Evolutionary conservation across 176 grass and related monocot genomes (phyloP).

Genomic region (Bonia amplexicaulis): DNA sequence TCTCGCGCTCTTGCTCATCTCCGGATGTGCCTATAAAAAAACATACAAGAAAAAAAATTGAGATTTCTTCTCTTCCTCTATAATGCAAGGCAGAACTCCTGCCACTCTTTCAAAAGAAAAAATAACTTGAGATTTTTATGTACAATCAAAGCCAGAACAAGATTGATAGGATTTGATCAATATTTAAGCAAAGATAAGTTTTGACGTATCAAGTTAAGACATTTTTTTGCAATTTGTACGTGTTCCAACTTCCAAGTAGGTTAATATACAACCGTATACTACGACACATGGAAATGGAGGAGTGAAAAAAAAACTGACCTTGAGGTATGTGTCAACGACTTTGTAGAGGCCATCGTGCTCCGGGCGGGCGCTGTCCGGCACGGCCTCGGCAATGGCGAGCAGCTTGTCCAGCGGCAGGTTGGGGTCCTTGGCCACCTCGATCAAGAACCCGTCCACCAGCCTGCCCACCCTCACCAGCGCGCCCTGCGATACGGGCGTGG

Average conservation of each 20-base stretch:
- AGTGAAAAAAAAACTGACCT: slow-evolving; percentile 34
- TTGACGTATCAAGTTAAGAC: not conserved
- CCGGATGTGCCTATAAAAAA: slow-evolving; percentile 55
- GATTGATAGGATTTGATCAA: not conserved
- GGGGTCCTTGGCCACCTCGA: slow-evolving; percentile 57
- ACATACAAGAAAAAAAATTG: not conserved
- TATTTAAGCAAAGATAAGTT: not conserved
- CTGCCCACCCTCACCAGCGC: slow-evolving; percentile 62
- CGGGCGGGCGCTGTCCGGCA: slow-evolving; percentile 58
- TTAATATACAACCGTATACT: not conserved
- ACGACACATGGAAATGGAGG: not conserved
- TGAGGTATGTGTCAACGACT: slow-evolving; percentile 84
- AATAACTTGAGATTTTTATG: not conserved
- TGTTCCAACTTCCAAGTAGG: not conserved
- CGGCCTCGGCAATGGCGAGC: slow-evolving; percentile 69
- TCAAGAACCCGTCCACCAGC: slow-evolving; percentile 67
- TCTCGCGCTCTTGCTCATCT: slow-evolving; percentile 65
- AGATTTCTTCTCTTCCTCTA: not conserved
- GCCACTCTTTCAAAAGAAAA: no score
- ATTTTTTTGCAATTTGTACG: not conserved
- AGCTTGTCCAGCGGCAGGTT: slow-evolving; percentile 77
- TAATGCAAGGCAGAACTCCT: no score
- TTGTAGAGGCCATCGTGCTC: slow-evolving; percentile 91
- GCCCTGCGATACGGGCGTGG: slow-evolving; percentile 56
- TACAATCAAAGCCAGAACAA: not conserved